Evolutionary conservation across 169 alveolate species (phyloP).

Genomic region (Fabrea salina): DNA sequence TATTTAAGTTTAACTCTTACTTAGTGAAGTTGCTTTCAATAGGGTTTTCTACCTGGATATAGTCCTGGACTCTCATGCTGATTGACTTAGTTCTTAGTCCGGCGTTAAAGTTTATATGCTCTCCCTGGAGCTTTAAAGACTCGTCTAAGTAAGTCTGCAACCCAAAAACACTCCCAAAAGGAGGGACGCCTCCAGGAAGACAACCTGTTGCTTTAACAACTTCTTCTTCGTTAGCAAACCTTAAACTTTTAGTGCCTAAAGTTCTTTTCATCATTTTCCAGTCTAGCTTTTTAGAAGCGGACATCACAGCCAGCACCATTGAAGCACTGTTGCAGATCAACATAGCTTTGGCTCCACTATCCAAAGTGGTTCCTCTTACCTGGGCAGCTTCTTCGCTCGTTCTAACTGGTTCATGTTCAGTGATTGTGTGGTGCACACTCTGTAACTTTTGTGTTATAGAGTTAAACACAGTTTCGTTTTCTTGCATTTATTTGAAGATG

Average conservation of each 20-base stretch:
- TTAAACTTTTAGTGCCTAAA: conserved; percentile 58
- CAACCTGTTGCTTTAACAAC: conserved; percentile 67
- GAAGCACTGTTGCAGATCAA: conserved; percentile 60
- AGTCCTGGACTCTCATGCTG: conserved; percentile 64
- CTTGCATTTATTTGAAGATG: background rate
- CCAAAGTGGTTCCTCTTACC: conserved; percentile 76
- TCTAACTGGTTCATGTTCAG: conserved; percentile 67
- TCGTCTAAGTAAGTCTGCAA: conserved; percentile 69
- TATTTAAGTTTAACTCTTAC: conserved; percentile 4
- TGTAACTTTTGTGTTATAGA: background rate
- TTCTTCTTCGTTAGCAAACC: conserved; percentile 76
- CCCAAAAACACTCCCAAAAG: conserved; percentile 75
- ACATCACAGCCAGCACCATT: conserved; percentile 69
- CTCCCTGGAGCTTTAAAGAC: conserved; percentile 61
- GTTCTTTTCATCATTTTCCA: conserved; percentile 65
- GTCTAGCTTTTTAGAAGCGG: conserved; percentile 75
- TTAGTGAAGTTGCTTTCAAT: conserved; percentile 64
- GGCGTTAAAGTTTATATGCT: conserved; percentile 74
- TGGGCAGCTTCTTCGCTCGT: conserved; percentile 82
- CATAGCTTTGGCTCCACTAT: conserved; percentile 86
- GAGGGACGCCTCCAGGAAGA: conserved; percentile 85
- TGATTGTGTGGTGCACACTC: conserved; percentile 22
- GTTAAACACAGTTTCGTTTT: background rate
- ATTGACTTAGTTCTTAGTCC: conserved; percentile 80
- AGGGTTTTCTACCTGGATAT: conserved; percentile 71